Base-by-base conservation (phyloP, 345 rosid genomes). In the Erodium maritimum region DNA sequence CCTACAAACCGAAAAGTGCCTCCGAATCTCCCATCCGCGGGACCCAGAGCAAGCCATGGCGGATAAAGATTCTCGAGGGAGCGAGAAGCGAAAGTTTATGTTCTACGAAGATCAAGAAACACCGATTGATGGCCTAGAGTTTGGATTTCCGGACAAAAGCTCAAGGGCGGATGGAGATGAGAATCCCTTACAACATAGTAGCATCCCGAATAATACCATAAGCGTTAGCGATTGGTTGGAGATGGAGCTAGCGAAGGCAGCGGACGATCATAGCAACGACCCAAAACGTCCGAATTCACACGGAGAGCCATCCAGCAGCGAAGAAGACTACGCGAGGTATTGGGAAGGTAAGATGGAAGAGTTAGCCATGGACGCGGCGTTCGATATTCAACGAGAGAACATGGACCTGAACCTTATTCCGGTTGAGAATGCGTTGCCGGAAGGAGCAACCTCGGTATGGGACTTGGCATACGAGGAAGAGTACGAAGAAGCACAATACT, bases 151-250 rank as follows among this genome's bases (percentile, higher is more conserved):
- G 5, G 72, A 79, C 57, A 79, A 69, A 59, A 83, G 64, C 56
- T 67, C 80, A n/a, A n/a, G n/a, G n/a, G n/a, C 73, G 87, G 55
- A 56, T 60, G 14, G 75, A 72, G 79, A 83, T 14, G 68, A 78
- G 59, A 52, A 17, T 54, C 24, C 48, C 2, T 11, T 42, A 42
- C 48, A 34, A 29, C 61, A 5, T 50, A 37, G 18, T 8, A 5
- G 17, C 23, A 13, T 21, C 55, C 55, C 4, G 10, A 50, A 16
- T 19, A 20, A 21, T 22, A 51, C 21, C 37, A 13, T 50, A 33
- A 42, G 21, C 48, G 22, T n/a, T 19, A 19, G 18, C 20, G 63
- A 50, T 4, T 60, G 54, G 63, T 9, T 24, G 55, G 21, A 52
- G 48, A 46, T 24, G 50, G 59, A 25, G 18, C 12, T 57, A 5